Evolutionary conservation across 148 eudicot genomes (phyloP), one percentile per base, ranked within the genome.

Genomic region (Diospyros kaki): DNA sequence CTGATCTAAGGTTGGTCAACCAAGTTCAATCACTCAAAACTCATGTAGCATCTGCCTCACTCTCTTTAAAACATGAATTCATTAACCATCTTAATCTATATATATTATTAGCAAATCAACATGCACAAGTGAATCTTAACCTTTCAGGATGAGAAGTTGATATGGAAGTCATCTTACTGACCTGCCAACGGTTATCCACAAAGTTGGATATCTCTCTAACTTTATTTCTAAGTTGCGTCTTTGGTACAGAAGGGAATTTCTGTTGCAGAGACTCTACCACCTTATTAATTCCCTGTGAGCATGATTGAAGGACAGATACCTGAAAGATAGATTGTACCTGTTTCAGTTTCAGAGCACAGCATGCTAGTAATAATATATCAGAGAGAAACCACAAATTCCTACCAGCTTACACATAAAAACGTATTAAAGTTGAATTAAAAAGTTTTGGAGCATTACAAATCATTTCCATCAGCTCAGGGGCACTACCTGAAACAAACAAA

Each of bases 181-280:
- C 98, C 97, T 88, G 89, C 91, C 97, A 90, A 64, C 86, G 87
- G 48, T 88, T 86, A 77, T 94, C 95, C 58, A 84, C 81, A 83
- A 88, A 94, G 38, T 87, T 89, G 8, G 95, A 75, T 59, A 91
- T 84, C 78, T 94, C 95, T 60, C 90, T 93, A 75, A 89, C 89
- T 84, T 87, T 91, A 71, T 80, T 87, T 82, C 83, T 83, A 51
- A 91, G 65, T 42, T 81, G 88, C 76, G 84, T 61, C 80, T 86
- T 94, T 51, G 93, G 66, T 53, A 81, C 75, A 51, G 73, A 77
- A 2, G 92, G 98, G 74, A 91, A 87, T 60, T 70, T 86, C 62
- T 69, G 82, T 45, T 83, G 88, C 81, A 91, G 82, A 77, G 85
- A 68, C 63, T 88, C 81, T 54, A 83, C 73, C 60, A 94, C 82